Conservation (phyloP, 2,329 filamentous ascomycete species). For the Fusarium ramigenum region DNA sequence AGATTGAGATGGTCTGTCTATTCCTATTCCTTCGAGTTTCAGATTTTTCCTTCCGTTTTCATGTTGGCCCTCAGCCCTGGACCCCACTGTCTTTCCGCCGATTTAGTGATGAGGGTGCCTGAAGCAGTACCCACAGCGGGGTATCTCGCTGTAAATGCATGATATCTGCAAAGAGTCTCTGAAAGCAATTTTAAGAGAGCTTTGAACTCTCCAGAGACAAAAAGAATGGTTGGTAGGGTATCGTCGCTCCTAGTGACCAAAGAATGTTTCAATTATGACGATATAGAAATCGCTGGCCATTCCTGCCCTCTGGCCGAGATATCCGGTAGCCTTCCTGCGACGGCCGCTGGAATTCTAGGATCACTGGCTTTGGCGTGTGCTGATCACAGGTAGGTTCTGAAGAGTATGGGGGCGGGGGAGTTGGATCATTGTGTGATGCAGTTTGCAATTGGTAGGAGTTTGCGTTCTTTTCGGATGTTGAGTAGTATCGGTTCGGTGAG, state of each 20-base stretch:
- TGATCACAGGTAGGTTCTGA: not conserved
- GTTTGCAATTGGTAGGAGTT: conserved; percentile 2
- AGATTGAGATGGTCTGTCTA: conserved; percentile 10
- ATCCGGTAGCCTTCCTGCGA: conserved; percentile 1
- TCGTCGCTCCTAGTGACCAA: not conserved
- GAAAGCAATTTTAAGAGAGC: not conserved
- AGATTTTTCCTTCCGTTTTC: not conserved
- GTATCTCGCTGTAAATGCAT: not conserved
- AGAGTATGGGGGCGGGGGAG: conserved; percentile 6
- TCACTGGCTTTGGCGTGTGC: not conserved
- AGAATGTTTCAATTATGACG: not conserved
- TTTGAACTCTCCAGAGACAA: too few relatives aligned
- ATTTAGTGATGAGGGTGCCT: not conserved
- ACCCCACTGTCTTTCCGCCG: not conserved
- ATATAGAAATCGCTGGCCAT: conserved; percentile 8
- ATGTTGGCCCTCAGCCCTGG: not conserved
- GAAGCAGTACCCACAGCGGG: not conserved
- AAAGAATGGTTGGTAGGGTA: not conserved
- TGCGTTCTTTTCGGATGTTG: not conserved
- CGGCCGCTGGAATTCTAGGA: conserved; percentile 20
- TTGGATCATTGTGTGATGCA: not conserved
- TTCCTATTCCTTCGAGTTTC: conserved; percentile 17
- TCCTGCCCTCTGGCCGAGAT: not conserved
- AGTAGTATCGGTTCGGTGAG: not conserved
- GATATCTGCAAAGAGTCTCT: not conserved